A percentile compares a stretch with the other conserved stretches of the same genome.
Conservation (phyloP, 805 yeast species). For the Metschnikowia sp. region DNA sequence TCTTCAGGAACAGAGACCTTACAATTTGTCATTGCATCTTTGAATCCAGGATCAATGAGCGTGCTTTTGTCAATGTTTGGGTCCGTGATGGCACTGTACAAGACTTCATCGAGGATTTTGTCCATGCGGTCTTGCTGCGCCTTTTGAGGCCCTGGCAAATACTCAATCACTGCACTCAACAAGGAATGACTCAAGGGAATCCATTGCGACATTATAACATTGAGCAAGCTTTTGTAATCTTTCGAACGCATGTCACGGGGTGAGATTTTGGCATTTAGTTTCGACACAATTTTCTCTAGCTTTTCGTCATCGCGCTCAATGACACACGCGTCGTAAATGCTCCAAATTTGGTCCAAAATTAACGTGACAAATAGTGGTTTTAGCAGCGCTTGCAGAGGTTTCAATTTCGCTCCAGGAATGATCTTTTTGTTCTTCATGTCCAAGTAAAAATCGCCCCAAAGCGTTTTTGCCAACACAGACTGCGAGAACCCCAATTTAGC, state of each 20-base stretch:
- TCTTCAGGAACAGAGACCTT: slow-evolving; percentile 56
- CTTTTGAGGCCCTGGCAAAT: slow-evolving; percentile 74
- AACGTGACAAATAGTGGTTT: slow-evolving; percentile 87
- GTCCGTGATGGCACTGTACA: slow-evolving; percentile 50
- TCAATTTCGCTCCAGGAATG: slow-evolving; percentile 59
- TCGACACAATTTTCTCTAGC: slow-evolving; percentile 68
- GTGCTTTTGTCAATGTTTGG: slow-evolving; percentile 26
- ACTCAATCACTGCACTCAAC: slow-evolving; percentile 77
- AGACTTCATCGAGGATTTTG: slow-evolving; percentile 48
- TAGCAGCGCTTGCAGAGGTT: slow-evolving; percentile 46
- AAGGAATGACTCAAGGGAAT: slow-evolving; percentile 87
- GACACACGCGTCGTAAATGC: slow-evolving; percentile 71
- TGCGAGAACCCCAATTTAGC: slow-evolving; percentile 81
- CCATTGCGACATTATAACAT: slow-evolving; percentile 85
- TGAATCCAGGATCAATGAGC: slow-evolving; percentile 46
- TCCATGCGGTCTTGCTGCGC: slow-evolving; percentile 76
- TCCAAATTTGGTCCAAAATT: slow-evolving; percentile 89
- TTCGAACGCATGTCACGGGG: slow-evolving; percentile 80
- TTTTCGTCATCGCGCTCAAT: slow-evolving; percentile 64
- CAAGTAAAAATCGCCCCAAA: slow-evolving; percentile 92
- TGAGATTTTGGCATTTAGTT: slow-evolving; percentile 62
- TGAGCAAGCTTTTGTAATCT: slow-evolving; percentile 63
- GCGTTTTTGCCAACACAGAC: slow-evolving; percentile 71
- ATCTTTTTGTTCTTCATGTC: slow-evolving; percentile 90
- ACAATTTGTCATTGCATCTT: slow-evolving; percentile 61